A percentile compares a stretch with the other conserved stretches of the same genome.
Conservation (phyloP, 495 filamentous ascomycete genomes). For the Terfezia boudieri region DNA sequence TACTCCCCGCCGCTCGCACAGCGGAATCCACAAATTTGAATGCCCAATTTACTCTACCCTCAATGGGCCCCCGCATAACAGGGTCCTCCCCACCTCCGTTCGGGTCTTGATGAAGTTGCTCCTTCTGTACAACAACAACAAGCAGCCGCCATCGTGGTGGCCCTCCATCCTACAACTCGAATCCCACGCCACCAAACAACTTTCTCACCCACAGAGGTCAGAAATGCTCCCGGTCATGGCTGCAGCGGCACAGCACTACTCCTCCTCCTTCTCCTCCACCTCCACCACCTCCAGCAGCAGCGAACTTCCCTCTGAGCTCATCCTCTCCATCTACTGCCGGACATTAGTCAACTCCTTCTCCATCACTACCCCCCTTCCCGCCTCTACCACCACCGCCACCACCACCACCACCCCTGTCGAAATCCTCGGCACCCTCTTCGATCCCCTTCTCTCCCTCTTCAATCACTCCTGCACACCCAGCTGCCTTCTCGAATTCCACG, state of each 20-base stretch:
- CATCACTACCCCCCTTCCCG: slow-evolving; percentile 33
- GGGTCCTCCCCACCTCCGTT: slow-evolving; percentile 32
- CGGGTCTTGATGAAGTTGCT: slow-evolving; percentile 33
- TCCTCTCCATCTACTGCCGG: slow-evolving; percentile 10
- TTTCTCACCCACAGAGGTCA: slow-evolving; percentile 23
- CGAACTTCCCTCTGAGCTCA: slow-evolving; percentile 4
- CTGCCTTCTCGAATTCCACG: slow-evolving; percentile 39
- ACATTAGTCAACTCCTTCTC: slow-evolving; percentile 37
- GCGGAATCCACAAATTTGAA: slow-evolving; percentile 32
- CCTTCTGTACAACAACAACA: slow-evolving; percentile 17
- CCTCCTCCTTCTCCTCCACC: slow-evolving; percentile 3
- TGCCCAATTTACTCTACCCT: slow-evolving; percentile 31
- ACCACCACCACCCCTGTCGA: slow-evolving; percentile 6
- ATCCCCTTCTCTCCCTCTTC: slow-evolving; percentile 32
- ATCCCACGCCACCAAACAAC: slow-evolving; percentile 27
- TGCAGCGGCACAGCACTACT: slow-evolving; percentile 27
- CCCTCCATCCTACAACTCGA: slow-evolving; percentile 10
- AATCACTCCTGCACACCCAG: slow-evolving; percentile 58
- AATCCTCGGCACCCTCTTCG: slow-evolving; percentile 38
- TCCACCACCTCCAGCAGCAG: neutral
- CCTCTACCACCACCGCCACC: neutral
- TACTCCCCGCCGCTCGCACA: slow-evolving; percentile 18
- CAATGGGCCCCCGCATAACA: slow-evolving; percentile 15
- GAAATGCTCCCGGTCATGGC: slow-evolving; percentile 29
- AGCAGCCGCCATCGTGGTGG: slow-evolving; percentile 2